These are phyloP conservation scores for Cordyceps militaris DNA, from an alignment of 2,329 filamentous ascomycete species.

Conservation along the genomic window DNA sequence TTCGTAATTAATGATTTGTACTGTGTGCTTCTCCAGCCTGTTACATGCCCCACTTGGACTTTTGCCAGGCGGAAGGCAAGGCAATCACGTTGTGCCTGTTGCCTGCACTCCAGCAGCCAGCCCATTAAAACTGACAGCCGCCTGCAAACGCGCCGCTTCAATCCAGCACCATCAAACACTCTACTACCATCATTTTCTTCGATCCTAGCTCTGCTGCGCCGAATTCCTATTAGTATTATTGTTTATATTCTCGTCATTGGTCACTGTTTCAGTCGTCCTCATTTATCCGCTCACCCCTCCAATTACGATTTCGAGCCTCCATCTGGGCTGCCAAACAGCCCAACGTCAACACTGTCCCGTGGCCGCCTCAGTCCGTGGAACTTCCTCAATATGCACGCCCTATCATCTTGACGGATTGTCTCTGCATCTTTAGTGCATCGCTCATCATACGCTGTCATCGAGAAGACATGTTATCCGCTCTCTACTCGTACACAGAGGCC, in stretches of 20 bases:
- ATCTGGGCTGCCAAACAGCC: neutral
- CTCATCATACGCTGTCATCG: neutral
- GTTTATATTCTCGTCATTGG: neutral
- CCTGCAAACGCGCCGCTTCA: neutral
- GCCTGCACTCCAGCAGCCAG: too few relatives aligned
- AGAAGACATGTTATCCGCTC: constrained; percentile 6
- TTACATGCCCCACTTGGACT: too few relatives aligned
- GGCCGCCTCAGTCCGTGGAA: neutral
- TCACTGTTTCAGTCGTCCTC: neutral
- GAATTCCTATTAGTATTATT: neutral
- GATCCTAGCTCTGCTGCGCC: neutral
- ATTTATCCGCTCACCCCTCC: neutral
- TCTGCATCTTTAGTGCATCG: neutral
- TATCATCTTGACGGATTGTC: neutral
- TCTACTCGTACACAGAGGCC: constrained; percentile 9
- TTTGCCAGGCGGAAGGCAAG: too few relatives aligned
- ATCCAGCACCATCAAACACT: neutral
- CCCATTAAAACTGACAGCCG: too few relatives aligned
- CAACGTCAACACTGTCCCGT: neutral
- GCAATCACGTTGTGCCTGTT: too few relatives aligned
- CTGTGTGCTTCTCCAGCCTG: too few relatives aligned
- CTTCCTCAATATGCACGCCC: neutral
- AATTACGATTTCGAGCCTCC: neutral
- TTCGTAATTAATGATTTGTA: too few relatives aligned
- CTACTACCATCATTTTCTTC: neutral